These are phyloP conservation scores for Carallia pectinifolia DNA, from an alignment of 345 rosid genomes.

Conservation along the genomic window DNA sequence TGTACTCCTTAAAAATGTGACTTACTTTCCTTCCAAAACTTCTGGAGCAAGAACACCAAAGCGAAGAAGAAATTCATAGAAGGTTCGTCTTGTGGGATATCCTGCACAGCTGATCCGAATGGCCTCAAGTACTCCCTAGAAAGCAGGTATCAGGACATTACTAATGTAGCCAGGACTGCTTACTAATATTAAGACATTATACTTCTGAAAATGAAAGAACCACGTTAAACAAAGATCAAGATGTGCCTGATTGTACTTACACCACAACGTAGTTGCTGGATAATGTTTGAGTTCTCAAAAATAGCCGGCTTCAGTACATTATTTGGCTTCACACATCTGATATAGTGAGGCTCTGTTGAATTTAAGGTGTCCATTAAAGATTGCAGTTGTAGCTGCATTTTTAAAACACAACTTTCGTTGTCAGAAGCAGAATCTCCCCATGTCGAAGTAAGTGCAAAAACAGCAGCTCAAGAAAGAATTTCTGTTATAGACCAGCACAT, in stretches of 20 bases:
- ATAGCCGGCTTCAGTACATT: constrained; percentile 94
- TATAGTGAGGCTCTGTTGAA: constrained; percentile 98
- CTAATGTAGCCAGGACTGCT: constrained; percentile 8
- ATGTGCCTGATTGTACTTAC: constrained; percentile 54
- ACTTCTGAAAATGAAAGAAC: constrained; percentile 3
- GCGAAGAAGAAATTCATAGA: constrained; percentile 92
- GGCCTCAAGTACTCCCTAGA: constrained; percentile 97
- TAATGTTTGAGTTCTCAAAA: constrained; percentile 86
- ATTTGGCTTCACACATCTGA: constrained; percentile 99
- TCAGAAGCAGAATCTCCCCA: constrained; percentile 21
- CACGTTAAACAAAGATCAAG: constrained; percentile 13
- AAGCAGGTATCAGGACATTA: constrained; percentile 3
- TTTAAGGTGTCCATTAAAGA: constrained; percentile 95
- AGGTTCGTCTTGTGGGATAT: constrained; percentile 94
- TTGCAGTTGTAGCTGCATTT: constrained; percentile 90
- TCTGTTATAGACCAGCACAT: constrained; percentile 3
- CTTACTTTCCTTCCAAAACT: constrained; percentile 89
- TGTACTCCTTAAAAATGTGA: background rate
- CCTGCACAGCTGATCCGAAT: constrained; percentile 99
- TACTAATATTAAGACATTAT: background rate
- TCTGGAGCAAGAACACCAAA: constrained; percentile 98
- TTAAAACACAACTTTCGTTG: constrained; percentile 18
- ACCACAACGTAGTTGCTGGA: constrained; percentile 98
- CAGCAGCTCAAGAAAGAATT: constrained; percentile 1
- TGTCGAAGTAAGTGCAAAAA: background rate